These are phyloP conservation scores for Solanum bukasovii DNA, from an alignment of 257 asterid genomes.

Conservation along the genomic window DNA sequence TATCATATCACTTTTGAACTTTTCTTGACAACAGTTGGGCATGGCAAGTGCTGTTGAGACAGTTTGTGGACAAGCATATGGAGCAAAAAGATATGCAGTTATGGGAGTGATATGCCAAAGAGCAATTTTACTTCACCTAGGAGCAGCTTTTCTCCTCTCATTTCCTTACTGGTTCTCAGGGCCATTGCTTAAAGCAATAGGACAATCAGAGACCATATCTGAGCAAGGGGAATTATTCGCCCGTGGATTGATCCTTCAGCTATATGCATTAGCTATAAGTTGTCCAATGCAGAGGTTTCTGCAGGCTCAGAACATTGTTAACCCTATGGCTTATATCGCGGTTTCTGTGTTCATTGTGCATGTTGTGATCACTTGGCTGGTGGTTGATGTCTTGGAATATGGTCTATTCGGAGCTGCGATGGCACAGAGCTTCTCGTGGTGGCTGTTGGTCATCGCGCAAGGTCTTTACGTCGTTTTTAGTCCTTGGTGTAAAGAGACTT, in stretches of 20 bases:
- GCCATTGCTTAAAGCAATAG: constrained; percentile 10
- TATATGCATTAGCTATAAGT: constrained; percentile 21
- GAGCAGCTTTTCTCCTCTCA: constrained; percentile 13
- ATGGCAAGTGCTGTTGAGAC: constrained; percentile 29
- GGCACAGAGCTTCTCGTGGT: constrained; percentile 18
- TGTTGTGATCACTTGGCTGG: constrained; percentile 19
- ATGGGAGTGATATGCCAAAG: constrained; percentile 27
- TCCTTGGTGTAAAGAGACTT: constrained; percentile 18
- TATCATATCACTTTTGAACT: background rate
- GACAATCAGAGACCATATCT: constrained; percentile 16
- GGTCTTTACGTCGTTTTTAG: constrained; percentile 11
- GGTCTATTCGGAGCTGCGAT: constrained; percentile 18
- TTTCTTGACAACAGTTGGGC: constrained; percentile 9
- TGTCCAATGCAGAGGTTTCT: constrained; percentile 27
- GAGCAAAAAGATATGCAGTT: constrained; percentile 16
- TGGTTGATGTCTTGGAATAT: constrained; percentile 5
- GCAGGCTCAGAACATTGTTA: constrained; percentile 26
- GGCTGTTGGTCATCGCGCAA: constrained; percentile 17
- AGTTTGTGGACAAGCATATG: constrained; percentile 27
- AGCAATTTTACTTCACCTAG: constrained; percentile 13
- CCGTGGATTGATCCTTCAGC: constrained; percentile 12
- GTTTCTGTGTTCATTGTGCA: constrained; percentile 12
- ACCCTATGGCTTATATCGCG: constrained; percentile 21
- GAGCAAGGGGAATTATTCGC: constrained; percentile 14
- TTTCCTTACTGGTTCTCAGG: constrained; percentile 18